Evolutionary conservation across 306 rosid species (phyloP), one percentile per base, ranked within the genome.

Genomic region (Rubus idaeus): DNA sequence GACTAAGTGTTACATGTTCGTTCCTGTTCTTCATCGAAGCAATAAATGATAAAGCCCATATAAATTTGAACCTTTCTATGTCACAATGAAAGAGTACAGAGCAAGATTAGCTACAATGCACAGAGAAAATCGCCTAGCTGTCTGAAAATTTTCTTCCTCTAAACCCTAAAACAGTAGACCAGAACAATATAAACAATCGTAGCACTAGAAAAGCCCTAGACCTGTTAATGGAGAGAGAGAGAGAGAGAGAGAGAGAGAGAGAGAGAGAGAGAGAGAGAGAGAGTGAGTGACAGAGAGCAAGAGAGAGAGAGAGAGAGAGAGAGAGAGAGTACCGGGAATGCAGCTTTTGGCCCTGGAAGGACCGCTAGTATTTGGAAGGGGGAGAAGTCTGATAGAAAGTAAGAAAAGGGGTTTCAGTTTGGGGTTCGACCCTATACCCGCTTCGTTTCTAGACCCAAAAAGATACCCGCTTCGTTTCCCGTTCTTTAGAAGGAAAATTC

Each of bases 81-180:
- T 9, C 13, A 17, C 12, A 65, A 39, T 65, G 70, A 8, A 64
- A 64, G 16, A 7, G 47, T 18, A 40, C 6, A 18, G 5, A 37
- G 49, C 26, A 26, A 37, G n/a, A 63, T 63, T 63, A 63, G 68
- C 11, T 37, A 63, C 4, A 67, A 67, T 67, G 51, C 51, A 67
- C 17, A 67, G 12, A 41, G 52, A 67, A 41, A 67, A 42, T 67
- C 17, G 30, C 2, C 37, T n/a, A 4, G 10, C 71, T 26, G 17
- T 60, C 17, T 23, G 37, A 23, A 10, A 39, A 66, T 40, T 63
- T 63, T n/a, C 12, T 63, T n/a, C 12, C 13, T 23, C 3, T 9
- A 67, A 42, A 67, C 71, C 52, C 52, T 67, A 67, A 42, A 67
- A 11, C 35, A 67, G 39, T 65, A 1, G 14, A 62, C 13, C 68